Evolutionary conservation across 257 asterid species (phyloP), one percentile per base, ranked within the genome.

Genomic region (Solanum bulbocastanum): DNA sequence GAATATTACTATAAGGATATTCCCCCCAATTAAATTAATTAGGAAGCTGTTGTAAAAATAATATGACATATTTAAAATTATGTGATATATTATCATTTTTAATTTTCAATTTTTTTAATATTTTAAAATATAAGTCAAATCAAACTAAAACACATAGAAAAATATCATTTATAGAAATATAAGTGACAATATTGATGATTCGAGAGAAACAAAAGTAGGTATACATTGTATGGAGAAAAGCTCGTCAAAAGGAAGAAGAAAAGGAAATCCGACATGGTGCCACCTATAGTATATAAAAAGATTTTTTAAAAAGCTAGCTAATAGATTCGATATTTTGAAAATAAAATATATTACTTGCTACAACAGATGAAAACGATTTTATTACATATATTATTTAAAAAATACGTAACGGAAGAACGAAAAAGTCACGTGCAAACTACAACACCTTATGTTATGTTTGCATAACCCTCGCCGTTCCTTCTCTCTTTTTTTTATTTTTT

Each of bases 401-500:
- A 89, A 83, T 71, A 68, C 85, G 93, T 76, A 92, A 90, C 91
- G 37, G 92, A 87, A 75, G 85, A 74, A 72, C 3, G 9, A 74
- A 74, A 74, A 74, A 23, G 36, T 74, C 79, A 88, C 88, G 62
- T 69, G 87, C 40, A 78, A 88, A 90, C 87, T 6, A 69, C 91
- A 89, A 87, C 92, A 91, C 83, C 39, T 22, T 56, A 56, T 58
- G 13, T 9, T 88, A 89, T 87, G 76, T 20, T 20, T 33, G 27
- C 56, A 23, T 73, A 74, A 83, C 42, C 74, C 25, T 56, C 74
- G 15, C 87, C 91, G 90, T 86, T 60, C 5, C 12, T 87, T 83
- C 71, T 16, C 75, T 82, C 37, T 71, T 86, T 39, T 4, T 84
- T 86, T 39, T 71, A 33, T 49, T 16, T 73, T 87, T 22, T 14